These are phyloP conservation scores for Kingdonia uniflora DNA, from an alignment of 164 flowering plant genomes.

Conservation along the genomic window DNA sequence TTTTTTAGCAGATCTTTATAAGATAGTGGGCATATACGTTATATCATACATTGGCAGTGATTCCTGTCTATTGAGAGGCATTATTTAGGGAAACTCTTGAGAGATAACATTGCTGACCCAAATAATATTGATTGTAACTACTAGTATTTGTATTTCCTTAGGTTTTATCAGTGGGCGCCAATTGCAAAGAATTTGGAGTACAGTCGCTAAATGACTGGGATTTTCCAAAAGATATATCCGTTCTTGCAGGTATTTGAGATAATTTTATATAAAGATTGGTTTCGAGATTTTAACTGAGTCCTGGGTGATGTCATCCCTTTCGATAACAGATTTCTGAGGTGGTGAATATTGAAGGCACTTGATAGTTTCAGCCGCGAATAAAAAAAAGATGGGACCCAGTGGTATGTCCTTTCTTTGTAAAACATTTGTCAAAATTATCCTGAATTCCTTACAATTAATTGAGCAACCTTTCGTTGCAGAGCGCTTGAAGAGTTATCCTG, in stretches of 20 bases:
- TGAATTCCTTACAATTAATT: too few relatives aligned
- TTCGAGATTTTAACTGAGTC: not conserved
- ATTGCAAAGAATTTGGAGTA: constrained; percentile 68
- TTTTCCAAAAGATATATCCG: constrained; percentile 95
- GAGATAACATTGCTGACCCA: too few relatives aligned
- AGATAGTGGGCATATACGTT: not conserved
- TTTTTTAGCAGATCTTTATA: not conserved
- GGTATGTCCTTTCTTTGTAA: constrained; percentile 60
- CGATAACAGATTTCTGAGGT: constrained; percentile 97
- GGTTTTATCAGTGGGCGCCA: constrained; percentile 88
- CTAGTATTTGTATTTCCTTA: constrained; percentile 8
- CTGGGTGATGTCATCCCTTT: too few relatives aligned
- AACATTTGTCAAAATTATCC: too few relatives aligned
- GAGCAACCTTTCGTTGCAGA: constrained; percentile 38
- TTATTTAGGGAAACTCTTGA: too few relatives aligned
- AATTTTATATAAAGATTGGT: not conserved
- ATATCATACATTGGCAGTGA: not conserved
- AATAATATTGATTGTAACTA: too few relatives aligned
- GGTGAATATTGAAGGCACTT: constrained; percentile 90
- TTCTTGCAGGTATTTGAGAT: constrained; percentile 67
- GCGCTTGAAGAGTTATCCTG: constrained; percentile 76
- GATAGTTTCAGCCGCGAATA: constrained; percentile 64
- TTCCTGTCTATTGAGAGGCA: too few relatives aligned
- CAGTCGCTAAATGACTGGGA: constrained; percentile 88
- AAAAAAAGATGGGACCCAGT: constrained; percentile 70